A percentile compares a stretch with the other conserved stretches of the same genome.
Evolutionary conservation across 257 asterid species (phyloP).

Genomic region (Eucommia ulmoides): DNA sequence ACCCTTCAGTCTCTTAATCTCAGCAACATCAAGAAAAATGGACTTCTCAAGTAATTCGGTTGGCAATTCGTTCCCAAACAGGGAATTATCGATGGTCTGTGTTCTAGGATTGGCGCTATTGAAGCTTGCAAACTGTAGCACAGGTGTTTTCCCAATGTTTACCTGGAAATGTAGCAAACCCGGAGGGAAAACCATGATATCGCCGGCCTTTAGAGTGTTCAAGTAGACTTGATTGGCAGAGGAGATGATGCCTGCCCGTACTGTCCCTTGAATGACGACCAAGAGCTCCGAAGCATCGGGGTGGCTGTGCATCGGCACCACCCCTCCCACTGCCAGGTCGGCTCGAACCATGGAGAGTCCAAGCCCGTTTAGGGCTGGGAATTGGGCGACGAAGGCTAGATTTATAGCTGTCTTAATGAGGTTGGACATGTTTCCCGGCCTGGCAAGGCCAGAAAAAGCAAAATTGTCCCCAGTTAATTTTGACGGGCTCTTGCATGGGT

Average conservation of each 20-base stretch:
- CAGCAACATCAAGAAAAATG: too few relatives aligned
- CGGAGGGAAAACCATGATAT: conserved; percentile 52
- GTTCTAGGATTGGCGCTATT: conserved; percentile 58
- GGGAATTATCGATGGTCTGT: too few relatives aligned
- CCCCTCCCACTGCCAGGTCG: conserved; percentile 58
- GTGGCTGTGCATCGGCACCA: conserved; percentile 27
- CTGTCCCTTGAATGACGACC: conserved; percentile 36
- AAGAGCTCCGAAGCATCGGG: conserved; percentile 72
- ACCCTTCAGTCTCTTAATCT: too few relatives aligned
- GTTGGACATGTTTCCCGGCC: conserved; percentile 36
- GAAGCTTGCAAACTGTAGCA: conserved; percentile 34
- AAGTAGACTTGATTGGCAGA: conserved; percentile 33
- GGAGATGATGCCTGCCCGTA: conserved; percentile 47
- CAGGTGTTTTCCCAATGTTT: conserved; percentile 33
- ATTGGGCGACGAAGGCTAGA: conserved; percentile 42
- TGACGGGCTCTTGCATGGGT: conserved; percentile 56
- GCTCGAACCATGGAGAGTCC: conserved; percentile 49
- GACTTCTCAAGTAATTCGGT: too few relatives aligned
- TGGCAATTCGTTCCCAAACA: too few relatives aligned
- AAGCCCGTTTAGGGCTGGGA: conserved; percentile 68
- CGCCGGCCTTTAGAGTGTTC: conserved; percentile 38
- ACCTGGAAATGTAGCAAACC: conserved; percentile 60
- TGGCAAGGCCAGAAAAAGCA: conserved; percentile 34
- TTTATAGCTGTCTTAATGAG: conserved; percentile 31
- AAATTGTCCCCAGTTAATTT: conserved; percentile 37